Evolutionary conservation across 2,329 filamentous ascomycete genomes (phyloP), one percentile per base, ranked within the genome.

Genomic region (Colletotrichum zoysiae): DNA sequence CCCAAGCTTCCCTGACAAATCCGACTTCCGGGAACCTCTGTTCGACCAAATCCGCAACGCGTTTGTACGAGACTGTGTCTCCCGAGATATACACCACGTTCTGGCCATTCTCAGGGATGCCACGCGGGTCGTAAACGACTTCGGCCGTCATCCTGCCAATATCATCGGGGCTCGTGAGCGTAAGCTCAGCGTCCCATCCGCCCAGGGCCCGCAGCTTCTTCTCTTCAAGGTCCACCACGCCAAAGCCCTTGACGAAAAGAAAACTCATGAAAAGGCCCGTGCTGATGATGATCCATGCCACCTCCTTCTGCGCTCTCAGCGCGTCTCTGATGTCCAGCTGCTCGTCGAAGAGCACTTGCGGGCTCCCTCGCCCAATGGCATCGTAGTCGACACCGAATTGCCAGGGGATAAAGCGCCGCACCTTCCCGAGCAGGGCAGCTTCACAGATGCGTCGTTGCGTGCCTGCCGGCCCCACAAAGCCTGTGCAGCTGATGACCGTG

Each of bases 311-410:
- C 0, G 74, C 78, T 1, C 88, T 79, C 8, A 93, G 80, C 26
- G 88, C 65, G 26, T 81, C 79, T 16, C 90, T 79, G 35, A 92
- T 90, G 65, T 85, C 84, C 0, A 91, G 81, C 81, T 93, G 90
- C 83, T 92, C 91, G 70, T 90, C 90, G 75, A 93, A 93, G 18
- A 93, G 77, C 44, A 89, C 87, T 78, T 92, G 90, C 55, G 87
- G 82, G 35, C 86, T 88, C 0, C 87, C 86, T 0, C 82, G 78
- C 0, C 90, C 90, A 20, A 93, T 88, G 38, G 82, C 78, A 68
- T 93, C 91, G 79, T 93, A 94, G 77, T 94, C 90, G 33, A 93
- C 88, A 0, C 92, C 92, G 78, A 91, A 93, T 78, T 94, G 91
- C 92, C 92, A 94, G 0, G 92, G 91, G 23, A 93, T 85, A 76